phyloP scores from a whole-genome alignment of 208 protist species.

The Endotrypanum monterogeii region DNA sequence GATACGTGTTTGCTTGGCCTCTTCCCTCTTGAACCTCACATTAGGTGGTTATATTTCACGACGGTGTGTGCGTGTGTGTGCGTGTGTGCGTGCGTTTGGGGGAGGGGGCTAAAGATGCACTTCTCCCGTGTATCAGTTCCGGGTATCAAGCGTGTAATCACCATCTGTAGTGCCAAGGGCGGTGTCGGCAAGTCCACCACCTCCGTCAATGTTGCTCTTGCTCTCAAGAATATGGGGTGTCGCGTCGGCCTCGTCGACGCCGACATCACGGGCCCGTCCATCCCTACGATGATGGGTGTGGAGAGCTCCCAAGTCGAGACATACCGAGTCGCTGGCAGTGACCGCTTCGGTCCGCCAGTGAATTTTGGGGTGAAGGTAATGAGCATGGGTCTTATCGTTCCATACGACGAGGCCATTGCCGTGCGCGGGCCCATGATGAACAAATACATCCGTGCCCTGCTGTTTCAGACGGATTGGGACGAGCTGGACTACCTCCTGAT shows the following conservation, averaged over 20 bases:
- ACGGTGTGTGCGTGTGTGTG: not conserved
- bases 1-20: not conserved
- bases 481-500: constrained; percentile 93
- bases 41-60: not conserved
- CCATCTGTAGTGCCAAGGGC: constrained; percentile 91
- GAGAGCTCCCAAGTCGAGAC: constrained; percentile 82
- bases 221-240: constrained; percentile 80
- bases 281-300: constrained; percentile 88
- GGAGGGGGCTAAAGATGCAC: constrained; percentile 19
- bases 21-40: not conserved
- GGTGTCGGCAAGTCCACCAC: constrained; percentile 95
- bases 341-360: constrained; percentile 80
- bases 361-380: constrained; percentile 94
- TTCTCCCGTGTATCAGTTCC: constrained; percentile 84
- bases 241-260: constrained; percentile 90
- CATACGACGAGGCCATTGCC: constrained; percentile 88
- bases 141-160: constrained; percentile 82
- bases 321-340: constrained; percentile 81
- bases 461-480: constrained; percentile 91
- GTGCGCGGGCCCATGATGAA: constrained; percentile 93
- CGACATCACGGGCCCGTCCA: constrained; percentile 92
- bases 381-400: constrained; percentile 91
- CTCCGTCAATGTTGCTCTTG: constrained; percentile 86
- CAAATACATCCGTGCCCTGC: constrained; percentile 88
- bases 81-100: not conserved